Evolutionary conservation across 23 red algal species (phyloP), one percentile per base, ranked within the genome.

Genomic region (Gracilaria domingensis): DNA sequence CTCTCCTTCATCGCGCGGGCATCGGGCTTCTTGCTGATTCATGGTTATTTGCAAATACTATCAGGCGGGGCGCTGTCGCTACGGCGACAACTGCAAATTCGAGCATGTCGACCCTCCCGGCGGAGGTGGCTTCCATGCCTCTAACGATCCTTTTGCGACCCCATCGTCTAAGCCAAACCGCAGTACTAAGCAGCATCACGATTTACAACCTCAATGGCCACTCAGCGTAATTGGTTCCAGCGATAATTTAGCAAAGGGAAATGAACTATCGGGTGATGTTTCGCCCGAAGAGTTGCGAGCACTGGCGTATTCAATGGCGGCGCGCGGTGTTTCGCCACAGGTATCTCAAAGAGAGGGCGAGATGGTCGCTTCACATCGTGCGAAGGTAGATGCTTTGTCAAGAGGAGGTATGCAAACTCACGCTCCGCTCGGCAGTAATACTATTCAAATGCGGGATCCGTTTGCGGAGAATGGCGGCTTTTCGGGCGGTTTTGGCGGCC

Each of bases 21-120:
- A 20, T 16, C 18, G 51, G 51, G 51, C 51, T 18, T 55, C 64
- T 12, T 12, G 8, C 32, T 37, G 16, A 45, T 77, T 77, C 72
- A 93, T 93, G 89, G 65, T 76, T 39, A 38, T 93, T 34, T 93
- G 89, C 89, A 93, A 35, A 55, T 93, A 84, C 67, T 93, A 79
- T 51, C 57, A 66, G 28, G 36, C n/a, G 29, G 89, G 89, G 4
- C 78, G 89, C 45, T 93, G 89, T 84, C 54, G 71, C 48, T 93
- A 77, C 49, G 89, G 89, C 66, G 71, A 93, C 56, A 35, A 48
- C 26, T 93, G 89, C 71, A 84, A 85, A 53, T 93, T 74, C 58
- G 89, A 93, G 42, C 89, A 93, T 50, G 36, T 83, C 20, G 89
- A 80, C 56, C 89, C 89, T 48, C 84, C 84, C 2, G 36, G 55